phyloP scores from a whole-genome alignment of 345 rosid genomes.

The Linum trigynum region DNA sequence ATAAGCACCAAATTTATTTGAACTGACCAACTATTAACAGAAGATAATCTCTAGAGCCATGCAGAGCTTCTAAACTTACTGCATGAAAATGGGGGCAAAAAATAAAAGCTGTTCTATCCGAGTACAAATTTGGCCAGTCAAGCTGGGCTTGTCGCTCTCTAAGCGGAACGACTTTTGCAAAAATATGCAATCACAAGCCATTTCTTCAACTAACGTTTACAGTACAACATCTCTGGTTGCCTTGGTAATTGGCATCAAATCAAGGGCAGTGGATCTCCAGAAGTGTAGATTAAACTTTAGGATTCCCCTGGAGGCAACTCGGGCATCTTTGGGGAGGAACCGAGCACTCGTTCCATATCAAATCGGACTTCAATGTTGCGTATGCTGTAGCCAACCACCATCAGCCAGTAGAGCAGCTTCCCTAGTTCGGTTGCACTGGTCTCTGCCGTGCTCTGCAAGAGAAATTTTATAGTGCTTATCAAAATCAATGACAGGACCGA shows the following conservation, averaged over 20 bases:
- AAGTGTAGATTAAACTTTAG: too few species aligned
- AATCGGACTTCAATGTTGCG: constrained; percentile 93
- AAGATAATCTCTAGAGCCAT: not conserved
- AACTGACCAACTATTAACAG: not conserved
- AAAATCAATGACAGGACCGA: too few species aligned
- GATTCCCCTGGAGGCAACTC: constrained; percentile 76
- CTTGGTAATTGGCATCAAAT: too few species aligned
- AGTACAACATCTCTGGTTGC: too few species aligned
- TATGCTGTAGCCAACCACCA: constrained; percentile 94
- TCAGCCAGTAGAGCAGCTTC: constrained; percentile 79
- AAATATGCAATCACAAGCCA: too few species aligned
- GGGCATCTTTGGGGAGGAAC: constrained; percentile 61
- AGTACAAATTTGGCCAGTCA: too few species aligned
- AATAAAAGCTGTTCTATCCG: not conserved
- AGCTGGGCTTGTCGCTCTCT: too few species aligned
- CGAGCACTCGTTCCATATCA: constrained; percentile 92
- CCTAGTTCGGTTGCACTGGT: constrained; percentile 83
- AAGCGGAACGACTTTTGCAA: too few species aligned
- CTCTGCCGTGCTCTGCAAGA: constrained; percentile 65
- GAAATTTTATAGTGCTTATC: not conserved
- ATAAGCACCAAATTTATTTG: not conserved
- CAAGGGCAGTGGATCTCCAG: too few species aligned
- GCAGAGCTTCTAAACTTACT: not conserved
- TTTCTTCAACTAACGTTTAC: too few species aligned
- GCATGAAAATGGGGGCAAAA: not conserved